These are phyloP conservation scores for Phytophthora pistaciae DNA, from an alignment of 352 stramenopile genomes.

Conservation along the genomic window DNA sequence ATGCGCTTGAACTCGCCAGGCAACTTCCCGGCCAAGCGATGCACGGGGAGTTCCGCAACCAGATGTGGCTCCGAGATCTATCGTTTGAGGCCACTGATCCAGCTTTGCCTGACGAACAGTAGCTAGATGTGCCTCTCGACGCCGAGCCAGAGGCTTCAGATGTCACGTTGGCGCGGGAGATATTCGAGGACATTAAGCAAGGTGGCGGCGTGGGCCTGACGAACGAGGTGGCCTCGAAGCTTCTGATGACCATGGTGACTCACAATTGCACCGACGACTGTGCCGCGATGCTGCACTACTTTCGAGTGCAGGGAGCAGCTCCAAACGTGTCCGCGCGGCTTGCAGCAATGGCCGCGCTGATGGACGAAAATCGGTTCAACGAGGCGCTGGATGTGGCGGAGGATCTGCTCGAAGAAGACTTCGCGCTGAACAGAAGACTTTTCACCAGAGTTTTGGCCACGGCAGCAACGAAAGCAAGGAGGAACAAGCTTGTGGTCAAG, in stretches of 20 bases:
- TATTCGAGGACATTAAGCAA: constrained; percentile 3
- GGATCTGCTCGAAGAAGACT: too few species aligned
- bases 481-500: too few species aligned
- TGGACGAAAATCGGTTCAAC: too few species aligned
- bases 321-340: too few species aligned
- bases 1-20: constrained; percentile 8
- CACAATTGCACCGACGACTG: background rate
- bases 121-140: background rate
- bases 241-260: background rate
- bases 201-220: constrained; percentile 1
- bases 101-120: too few species aligned
- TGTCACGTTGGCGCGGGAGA: background rate
- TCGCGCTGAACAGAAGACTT: too few species aligned
- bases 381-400: too few species aligned
- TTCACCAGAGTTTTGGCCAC: too few species aligned
- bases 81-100: too few species aligned
- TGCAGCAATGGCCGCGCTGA: too few species aligned
- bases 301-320: too few species aligned
- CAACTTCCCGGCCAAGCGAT: background rate
- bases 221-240: background rate
- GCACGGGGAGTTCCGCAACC: constrained; percentile 10
- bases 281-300: constrained; percentile 5
- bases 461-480: too few species aligned
- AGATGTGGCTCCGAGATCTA: background rate
- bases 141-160: background rate